These are phyloP conservation scores for Brassica cretica DNA, from an alignment of 345 rosid species.

Conservation along the genomic window DNA sequence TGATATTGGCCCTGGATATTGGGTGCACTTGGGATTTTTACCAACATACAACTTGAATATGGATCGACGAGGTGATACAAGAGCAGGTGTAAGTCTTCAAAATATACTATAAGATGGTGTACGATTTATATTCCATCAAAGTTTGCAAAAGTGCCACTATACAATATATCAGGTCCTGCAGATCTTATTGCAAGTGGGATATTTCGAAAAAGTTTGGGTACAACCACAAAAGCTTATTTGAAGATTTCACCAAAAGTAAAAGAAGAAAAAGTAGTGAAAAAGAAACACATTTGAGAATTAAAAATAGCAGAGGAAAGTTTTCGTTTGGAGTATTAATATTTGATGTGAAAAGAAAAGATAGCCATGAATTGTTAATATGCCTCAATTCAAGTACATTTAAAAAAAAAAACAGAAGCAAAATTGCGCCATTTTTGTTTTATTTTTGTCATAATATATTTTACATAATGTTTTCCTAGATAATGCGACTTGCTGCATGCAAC, in stretches of 20 bases:
- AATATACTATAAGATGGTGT: conserved; percentile 5
- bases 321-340: conserved; percentile 35
- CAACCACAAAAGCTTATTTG: conserved; percentile 38
- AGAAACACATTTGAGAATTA: conserved; percentile 18
- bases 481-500: conserved; percentile 1
- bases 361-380: conserved; percentile 1
- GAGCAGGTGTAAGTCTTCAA: conserved; percentile 18
- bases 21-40: neutral
- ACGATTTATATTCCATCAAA: conserved; percentile 37
- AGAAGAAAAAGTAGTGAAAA: conserved; percentile 13
- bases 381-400: neutral
- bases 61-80: neutral
- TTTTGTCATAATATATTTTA: neutral
- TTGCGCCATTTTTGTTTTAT: neutral
- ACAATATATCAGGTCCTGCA: conserved; percentile 44
- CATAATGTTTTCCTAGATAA: neutral
- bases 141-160: conserved; percentile 44
- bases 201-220: conserved; percentile 29
- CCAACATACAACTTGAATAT: neutral
- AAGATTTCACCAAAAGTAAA: conserved; percentile 40
- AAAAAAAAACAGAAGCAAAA: neutral
- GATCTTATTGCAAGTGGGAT: conserved; percentile 49
- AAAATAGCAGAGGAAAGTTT: conserved; percentile 27
- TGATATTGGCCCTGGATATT: neutral
- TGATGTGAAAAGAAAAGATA: neutral